Evolutionary conservation across 2,329 filamentous ascomycete genomes (phyloP).

Genomic region (Alternaria tenuissima): DNA sequence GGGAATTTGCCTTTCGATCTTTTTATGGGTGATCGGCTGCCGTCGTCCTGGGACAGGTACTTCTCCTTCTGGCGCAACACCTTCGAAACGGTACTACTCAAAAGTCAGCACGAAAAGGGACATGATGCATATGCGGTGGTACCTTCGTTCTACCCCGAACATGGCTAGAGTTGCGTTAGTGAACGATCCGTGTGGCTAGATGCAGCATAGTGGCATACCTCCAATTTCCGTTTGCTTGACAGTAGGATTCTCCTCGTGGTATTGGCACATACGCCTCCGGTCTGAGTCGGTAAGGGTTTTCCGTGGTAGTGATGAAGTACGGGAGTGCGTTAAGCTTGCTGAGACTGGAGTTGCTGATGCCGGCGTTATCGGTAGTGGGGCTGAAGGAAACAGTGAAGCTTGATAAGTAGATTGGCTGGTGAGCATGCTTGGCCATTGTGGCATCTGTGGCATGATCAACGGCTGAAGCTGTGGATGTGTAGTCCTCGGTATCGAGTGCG

Average conservation of each 20-base stretch:
- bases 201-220: constrained; percentile 60
- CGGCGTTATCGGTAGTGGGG: constrained; percentile 48
- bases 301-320: constrained; percentile 69
- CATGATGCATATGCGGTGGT: constrained; percentile 38
- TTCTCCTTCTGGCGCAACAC: constrained; percentile 94
- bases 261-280: constrained; percentile 90
- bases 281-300: constrained; percentile 92
- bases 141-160: constrained; percentile 98
- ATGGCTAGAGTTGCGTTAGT: constrained; percentile 65
- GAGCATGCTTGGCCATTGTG: constrained; percentile 53
- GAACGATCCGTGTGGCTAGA: constrained; percentile 2
- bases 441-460: constrained; percentile 52
- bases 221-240: constrained; percentile 98
- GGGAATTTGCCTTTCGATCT: constrained; percentile 84
- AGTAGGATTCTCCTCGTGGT: constrained; percentile 86
- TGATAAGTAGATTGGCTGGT: constrained; percentile 54
- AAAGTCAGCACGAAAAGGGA: constrained; percentile 25
- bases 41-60: constrained; percentile 84
- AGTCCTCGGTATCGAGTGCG: constrained; percentile 40
- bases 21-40: constrained; percentile 80
- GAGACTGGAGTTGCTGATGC: constrained; percentile 52
- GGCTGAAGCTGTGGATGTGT: constrained; percentile 53
- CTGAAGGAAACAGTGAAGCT: constrained; percentile 48
- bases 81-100: constrained; percentile 92
- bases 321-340: constrained; percentile 49